Conservation (phyloP, 345 rosid species). For the Salix dunnii region DNA sequence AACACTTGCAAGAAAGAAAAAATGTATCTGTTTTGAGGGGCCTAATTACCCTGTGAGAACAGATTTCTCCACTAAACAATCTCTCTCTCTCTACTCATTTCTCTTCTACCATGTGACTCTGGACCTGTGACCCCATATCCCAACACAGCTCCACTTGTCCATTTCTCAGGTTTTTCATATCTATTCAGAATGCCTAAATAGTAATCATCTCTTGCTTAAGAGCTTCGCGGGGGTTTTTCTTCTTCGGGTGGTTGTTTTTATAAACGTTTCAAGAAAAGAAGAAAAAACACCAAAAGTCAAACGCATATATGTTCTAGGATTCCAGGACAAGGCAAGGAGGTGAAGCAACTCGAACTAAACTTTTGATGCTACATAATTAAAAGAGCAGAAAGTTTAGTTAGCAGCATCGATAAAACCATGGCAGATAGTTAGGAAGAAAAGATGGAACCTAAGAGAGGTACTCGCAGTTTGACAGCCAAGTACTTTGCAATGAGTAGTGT, state of each 20-base stretch:
- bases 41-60: not conserved
- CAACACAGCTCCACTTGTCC: no score
- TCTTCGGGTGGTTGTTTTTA: no score
- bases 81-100: not conserved
- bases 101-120: not conserved
- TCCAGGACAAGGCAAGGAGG: not conserved
- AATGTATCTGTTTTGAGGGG: not conserved
- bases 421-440: not conserved
- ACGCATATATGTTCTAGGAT: no score
- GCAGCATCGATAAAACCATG: not conserved
- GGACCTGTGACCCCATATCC: no score
- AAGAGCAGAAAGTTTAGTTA: not conserved
- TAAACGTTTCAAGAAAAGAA: no score
- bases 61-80: not conserved
- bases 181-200: no score
- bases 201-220: no score
- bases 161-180: no score
- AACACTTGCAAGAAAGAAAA: not conserved
- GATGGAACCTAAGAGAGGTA: not conserved
- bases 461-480: not conserved
- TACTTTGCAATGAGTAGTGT: constrained; percentile 9
- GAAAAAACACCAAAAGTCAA: no score
- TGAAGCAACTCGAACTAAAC: no score
- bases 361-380: no score
- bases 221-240: no score